These are phyloP conservation scores for Saturnispora bothae DNA, from an alignment of 805 yeast species.

Conservation along the genomic window DNA sequence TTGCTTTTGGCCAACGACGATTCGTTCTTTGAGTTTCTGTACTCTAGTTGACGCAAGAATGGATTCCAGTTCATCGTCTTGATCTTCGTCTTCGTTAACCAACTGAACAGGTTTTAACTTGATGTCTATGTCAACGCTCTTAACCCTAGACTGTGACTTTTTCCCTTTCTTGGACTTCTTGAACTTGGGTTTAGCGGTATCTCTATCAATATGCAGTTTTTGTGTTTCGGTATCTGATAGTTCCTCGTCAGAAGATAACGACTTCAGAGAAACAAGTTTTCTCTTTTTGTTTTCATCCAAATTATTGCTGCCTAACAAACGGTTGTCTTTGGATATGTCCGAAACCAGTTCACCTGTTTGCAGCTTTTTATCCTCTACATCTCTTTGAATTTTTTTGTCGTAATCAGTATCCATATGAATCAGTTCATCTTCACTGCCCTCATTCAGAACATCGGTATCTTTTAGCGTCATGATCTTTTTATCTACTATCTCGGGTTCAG, in stretches of 20 bases:
- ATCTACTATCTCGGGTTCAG: background rate
- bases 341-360: slow-evolving; percentile 24
- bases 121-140: slow-evolving; percentile 10
- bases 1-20: background rate
- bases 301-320: slow-evolving; percentile 15
- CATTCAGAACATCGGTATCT: slow-evolving; percentile 25
- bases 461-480: slow-evolving; percentile 46
- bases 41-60: slow-evolving; percentile 24
- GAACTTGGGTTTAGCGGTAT: slow-evolving; percentile 12
- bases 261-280: slow-evolving; percentile 13
- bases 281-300: slow-evolving; percentile 4
- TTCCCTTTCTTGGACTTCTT: slow-evolving; percentile 19
- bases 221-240: slow-evolving; percentile 6
- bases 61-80: slow-evolving; percentile 13
- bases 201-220: slow-evolving; percentile 2
- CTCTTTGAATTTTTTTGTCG: slow-evolving; percentile 16
- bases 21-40: slow-evolving; percentile 5
- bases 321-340: slow-evolving; percentile 17
- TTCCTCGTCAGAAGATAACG: slow-evolving; percentile 11
- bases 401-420: slow-evolving; percentile 27
- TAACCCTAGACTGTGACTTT: slow-evolving; percentile 10
- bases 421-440: slow-evolving; percentile 29
- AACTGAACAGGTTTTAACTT: slow-evolving; percentile 21
- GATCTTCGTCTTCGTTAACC: slow-evolving; percentile 19
- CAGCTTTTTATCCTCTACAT: slow-evolving; percentile 12